phyloP scores from a whole-genome alignment of 179 eudicot genomes.

The Camellia oleifera region DNA sequence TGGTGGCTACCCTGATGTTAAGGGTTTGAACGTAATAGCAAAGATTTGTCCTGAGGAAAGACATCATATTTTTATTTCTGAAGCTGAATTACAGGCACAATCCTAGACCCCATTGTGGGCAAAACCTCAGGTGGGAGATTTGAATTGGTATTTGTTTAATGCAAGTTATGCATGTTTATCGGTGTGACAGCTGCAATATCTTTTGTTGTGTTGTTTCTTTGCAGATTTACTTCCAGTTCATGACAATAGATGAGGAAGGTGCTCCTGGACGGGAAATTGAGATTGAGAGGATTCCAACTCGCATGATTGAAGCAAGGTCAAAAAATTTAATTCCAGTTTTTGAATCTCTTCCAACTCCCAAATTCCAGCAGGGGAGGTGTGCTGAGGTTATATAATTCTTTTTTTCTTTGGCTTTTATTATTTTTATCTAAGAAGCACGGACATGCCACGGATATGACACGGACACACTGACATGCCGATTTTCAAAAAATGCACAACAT shows the following conservation, averaged over 20 bases:
- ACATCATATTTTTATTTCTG: slow-evolving; percentile 57
- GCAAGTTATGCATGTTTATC: neutral
- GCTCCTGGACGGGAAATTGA: slow-evolving; percentile 55
- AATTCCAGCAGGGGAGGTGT: slow-evolving; percentile 49
- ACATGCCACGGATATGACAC: too few relatives aligned
- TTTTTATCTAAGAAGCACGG: too few relatives aligned
- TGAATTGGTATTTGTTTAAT: neutral
- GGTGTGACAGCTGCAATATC: slow-evolving; percentile 2
- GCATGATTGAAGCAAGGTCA: slow-evolving; percentile 57
- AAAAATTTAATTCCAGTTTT: slow-evolving; percentile 65
- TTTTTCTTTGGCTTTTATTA: neutral
- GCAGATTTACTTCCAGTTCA: slow-evolving; percentile 68
- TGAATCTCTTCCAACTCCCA: slow-evolving; percentile 51
- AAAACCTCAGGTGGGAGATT: slow-evolving; percentile 51
- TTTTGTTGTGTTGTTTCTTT: slow-evolving; percentile 14
- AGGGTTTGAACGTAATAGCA: slow-evolving; percentile 15
- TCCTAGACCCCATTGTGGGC: slow-evolving; percentile 57
- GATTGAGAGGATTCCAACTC: slow-evolving; percentile 60
- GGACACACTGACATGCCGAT: too few relatives aligned
- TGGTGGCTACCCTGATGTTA: slow-evolving; percentile 26
- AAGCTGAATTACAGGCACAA: slow-evolving; percentile 80
- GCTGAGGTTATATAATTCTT: neutral
- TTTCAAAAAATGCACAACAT: too few relatives aligned
- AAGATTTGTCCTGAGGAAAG: slow-evolving; percentile 51
- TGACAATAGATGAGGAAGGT: slow-evolving; percentile 36